These are phyloP conservation scores for Mimosa bimucronata DNA, from an alignment of 306 rosid genomes.

Conservation along the genomic window DNA sequence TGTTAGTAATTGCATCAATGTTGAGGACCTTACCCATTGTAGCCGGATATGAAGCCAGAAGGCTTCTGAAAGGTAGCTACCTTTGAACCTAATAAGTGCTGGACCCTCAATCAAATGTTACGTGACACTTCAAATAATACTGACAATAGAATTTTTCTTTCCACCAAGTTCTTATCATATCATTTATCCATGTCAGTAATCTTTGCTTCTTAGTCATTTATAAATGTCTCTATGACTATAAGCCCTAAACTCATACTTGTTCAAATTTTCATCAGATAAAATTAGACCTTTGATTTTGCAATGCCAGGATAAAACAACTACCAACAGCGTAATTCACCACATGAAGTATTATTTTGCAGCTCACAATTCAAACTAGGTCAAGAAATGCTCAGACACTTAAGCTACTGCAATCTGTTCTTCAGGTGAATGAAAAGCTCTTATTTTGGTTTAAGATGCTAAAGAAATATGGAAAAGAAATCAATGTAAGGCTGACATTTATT, in stretches of 20 bases:
- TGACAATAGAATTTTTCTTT: background rate
- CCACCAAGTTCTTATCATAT: background rate
- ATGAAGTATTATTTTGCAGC: background rate
- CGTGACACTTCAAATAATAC: background rate
- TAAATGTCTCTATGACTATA: background rate
- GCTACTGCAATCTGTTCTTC: background rate
- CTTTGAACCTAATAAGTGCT: background rate
- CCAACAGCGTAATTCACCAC: background rate
- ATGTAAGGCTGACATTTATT: background rate
- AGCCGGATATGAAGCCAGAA: background rate
- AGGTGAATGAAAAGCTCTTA: background rate
- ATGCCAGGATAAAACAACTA: background rate
- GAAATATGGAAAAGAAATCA: background rate
- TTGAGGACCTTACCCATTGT: background rate
- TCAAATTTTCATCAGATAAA: background rate
- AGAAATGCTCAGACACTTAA: background rate
- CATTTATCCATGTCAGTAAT: background rate
- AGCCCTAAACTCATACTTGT: background rate
- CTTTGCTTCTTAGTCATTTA: background rate
- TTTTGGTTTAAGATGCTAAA: background rate
- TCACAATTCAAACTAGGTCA: background rate
- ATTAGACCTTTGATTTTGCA: background rate
- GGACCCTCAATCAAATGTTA: background rate
- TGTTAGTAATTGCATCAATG: slow-evolving; percentile 16
- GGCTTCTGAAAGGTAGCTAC: background rate